These are phyloP conservation scores for Cladorrhinum sp. DNA, from an alignment of 2,329 filamentous ascomycete genomes.

Conservation along the genomic window DNA sequence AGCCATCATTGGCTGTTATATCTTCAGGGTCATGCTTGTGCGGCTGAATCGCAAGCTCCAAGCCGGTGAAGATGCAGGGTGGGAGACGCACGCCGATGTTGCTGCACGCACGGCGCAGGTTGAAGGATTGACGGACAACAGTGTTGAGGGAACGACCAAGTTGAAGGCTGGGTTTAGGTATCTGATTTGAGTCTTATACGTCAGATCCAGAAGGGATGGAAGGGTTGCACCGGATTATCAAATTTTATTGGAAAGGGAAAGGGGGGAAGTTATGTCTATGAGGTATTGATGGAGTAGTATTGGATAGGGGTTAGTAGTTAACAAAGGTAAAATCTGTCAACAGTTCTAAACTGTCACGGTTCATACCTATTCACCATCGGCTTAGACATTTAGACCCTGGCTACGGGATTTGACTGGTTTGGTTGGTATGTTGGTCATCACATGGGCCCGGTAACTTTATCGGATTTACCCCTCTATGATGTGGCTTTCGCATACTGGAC, in stretches of 20 bases:
- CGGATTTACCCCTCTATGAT: too few relatives aligned
- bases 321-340: too few relatives aligned
- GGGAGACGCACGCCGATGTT: slow-evolving; percentile 38
- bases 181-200: slow-evolving; percentile 13
- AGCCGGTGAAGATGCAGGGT: slow-evolving; percentile 37
- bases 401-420: too few relatives aligned
- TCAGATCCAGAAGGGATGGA: not conserved
- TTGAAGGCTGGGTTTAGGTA: slow-evolving; percentile 23
- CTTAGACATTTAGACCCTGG: too few relatives aligned
- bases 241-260: too few relatives aligned
- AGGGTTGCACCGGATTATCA: too few relatives aligned
- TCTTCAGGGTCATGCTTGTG: slow-evolving; percentile 46
- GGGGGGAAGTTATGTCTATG: not conserved
- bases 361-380: too few relatives aligned
- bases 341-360: too few relatives aligned
- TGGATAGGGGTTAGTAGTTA: not conserved
- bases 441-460: too few relatives aligned
- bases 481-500: too few relatives aligned
- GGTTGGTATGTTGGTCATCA: too few relatives aligned
- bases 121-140: slow-evolving; percentile 15
- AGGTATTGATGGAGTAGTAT: not conserved
- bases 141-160: not conserved
- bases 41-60: slow-evolving; percentile 48
- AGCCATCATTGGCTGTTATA: slow-evolving; percentile 51
- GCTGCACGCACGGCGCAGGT: slow-evolving; percentile 39